Evolutionary conservation across 768 basidiomycete species (phyloP).

Genomic region (Inosperma sp.): DNA sequence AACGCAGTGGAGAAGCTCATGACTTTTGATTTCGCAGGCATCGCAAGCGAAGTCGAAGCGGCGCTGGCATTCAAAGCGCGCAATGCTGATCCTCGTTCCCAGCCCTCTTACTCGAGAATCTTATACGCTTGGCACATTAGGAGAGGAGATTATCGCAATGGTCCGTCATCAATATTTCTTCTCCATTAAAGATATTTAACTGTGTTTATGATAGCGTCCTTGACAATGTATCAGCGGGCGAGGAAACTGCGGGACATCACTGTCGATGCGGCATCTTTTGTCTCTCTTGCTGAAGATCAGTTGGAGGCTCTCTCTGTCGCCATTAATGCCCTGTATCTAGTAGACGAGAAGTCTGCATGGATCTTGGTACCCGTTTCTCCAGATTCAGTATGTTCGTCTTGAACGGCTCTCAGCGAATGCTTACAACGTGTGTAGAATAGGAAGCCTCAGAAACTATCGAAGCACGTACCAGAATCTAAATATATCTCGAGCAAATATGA

Average conservation of each 20-base stretch:
- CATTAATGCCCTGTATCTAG: slow-evolving; percentile 81
- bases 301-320: slow-evolving; percentile 80
- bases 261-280: slow-evolving; percentile 35
- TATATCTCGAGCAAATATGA: slow-evolving; percentile 59
- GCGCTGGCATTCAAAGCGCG: slow-evolving; percentile 89
- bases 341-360: slow-evolving; percentile 82
- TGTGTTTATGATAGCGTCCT: slow-evolving; percentile 56
- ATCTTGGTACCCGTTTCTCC: slow-evolving; percentile 58
- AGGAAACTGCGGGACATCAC: slow-evolving; percentile 65
- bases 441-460: slow-evolving; percentile 69
- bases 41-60: slow-evolving; percentile 83
- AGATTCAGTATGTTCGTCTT: slow-evolving; percentile 43
- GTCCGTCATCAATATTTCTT: slow-evolving; percentile 42
- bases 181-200: slow-evolving; percentile 11
- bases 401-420: slow-evolving; percentile 11
- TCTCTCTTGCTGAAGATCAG: slow-evolving; percentile 58
- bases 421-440: slow-evolving; percentile 41
- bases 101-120: slow-evolving; percentile 84
- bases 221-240: slow-evolving; percentile 91
- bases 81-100: slow-evolving; percentile 83
- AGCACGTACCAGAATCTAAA: slow-evolving; percentile 73
- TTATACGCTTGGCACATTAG: slow-evolving; percentile 92
- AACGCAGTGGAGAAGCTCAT: slow-evolving; percentile 75
- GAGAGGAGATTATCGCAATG: slow-evolving; percentile 86
- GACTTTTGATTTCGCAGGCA: slow-evolving; percentile 77